phyloP scores from a whole-genome alignment of 2,329 filamentous ascomycete species.

The Ceratocystiopsis minuta region DNA sequence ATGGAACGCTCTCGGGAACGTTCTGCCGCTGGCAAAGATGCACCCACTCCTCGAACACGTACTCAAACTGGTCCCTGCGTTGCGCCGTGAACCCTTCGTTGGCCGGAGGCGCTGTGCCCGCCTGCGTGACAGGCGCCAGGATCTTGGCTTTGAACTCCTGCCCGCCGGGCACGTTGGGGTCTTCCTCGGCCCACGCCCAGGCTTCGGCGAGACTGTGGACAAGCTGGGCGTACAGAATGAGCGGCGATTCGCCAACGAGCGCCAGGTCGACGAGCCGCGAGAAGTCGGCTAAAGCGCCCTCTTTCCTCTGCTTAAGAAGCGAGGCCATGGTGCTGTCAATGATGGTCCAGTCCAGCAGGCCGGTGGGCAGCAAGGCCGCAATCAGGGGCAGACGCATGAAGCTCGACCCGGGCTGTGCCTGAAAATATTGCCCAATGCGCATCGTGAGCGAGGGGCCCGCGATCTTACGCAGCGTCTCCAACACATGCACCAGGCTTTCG shows the following conservation, averaged over 20 bases:
- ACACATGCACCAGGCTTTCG: constrained; percentile 43
- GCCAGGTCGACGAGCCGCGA: constrained; percentile 61
- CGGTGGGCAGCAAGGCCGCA: constrained; percentile 37
- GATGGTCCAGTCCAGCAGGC: constrained; percentile 42
- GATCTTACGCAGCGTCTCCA: constrained; percentile 43
- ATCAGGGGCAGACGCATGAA: constrained; percentile 41
- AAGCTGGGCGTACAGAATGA: constrained; percentile 71
- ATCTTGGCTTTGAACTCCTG: constrained; percentile 54
- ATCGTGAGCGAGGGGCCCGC: constrained; percentile 34
- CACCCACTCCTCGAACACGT: constrained; percentile 92
- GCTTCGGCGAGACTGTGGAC: constrained; percentile 65
- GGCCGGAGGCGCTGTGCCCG: constrained; percentile 22
- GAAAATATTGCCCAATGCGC: constrained; percentile 37
- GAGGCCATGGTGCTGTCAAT: constrained; percentile 58
- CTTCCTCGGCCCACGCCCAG: constrained; percentile 63
- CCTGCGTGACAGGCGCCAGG: constrained; percentile 22
- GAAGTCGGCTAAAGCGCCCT: constrained; percentile 61
- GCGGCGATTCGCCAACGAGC: constrained; percentile 58
- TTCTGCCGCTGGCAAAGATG: constrained; percentile 62
- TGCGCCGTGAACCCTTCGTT: constrained; percentile 35
- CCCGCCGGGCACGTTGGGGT: constrained; percentile 44
- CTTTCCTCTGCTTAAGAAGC: constrained; percentile 52
- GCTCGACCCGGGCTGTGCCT: constrained; percentile 34
- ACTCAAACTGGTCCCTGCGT: constrained; percentile 73
- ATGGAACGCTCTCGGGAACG: constrained; percentile 51